A percentile compares a stretch with the other conserved stretches of the same genome.
Evolutionary conservation across 2,329 filamentous ascomycete genomes (phyloP).

Genomic region (Colletotrichum lini): DNA sequence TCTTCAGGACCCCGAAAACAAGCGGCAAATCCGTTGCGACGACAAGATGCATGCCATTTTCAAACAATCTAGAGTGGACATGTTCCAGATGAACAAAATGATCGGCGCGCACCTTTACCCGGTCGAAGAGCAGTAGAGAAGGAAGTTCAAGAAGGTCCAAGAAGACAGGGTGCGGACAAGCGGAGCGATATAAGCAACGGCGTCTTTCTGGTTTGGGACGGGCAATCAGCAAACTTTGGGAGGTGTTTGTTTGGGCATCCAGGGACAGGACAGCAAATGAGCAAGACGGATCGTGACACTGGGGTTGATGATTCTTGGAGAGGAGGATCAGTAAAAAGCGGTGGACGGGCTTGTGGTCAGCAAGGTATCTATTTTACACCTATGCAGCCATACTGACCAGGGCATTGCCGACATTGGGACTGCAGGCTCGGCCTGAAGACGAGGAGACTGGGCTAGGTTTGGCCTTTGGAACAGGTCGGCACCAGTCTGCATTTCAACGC

Average conservation of each 20-base stretch:
- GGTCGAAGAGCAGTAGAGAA: conserved; percentile 68
- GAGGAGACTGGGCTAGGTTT: conserved; percentile 19
- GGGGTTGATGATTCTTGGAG: neutral
- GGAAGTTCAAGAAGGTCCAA: neutral
- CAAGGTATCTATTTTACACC: conserved; percentile 6
- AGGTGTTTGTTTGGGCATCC: conserved; percentile 29
- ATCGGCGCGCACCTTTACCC: conserved; percentile 91
- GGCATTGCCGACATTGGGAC: conserved; percentile 8
- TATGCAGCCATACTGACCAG: conserved; percentile 6
- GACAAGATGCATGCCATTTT: conserved; percentile 93
- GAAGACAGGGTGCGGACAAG: neutral
- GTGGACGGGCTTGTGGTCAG: conserved; percentile 8
- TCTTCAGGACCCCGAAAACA: conserved; percentile 91
- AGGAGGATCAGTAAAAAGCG: conserved; percentile 1
- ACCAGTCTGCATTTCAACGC: conserved; percentile 23
- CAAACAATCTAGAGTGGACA: conserved; percentile 91
- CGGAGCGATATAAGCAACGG: conserved; percentile 15
- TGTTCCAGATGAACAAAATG: conserved; percentile 99
- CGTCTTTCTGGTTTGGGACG: conserved; percentile 38
- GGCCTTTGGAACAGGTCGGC: conserved; percentile 27
- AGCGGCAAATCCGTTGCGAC: conserved; percentile 93
- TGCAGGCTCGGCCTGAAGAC: conserved; percentile 21
- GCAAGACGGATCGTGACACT: conserved; percentile 15
- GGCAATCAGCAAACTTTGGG: conserved; percentile 27
- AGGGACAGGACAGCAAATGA: conserved; percentile 23